Conservation (phyloP, 371 early-diverging fungal species). For the Syncephalastrum contaminatum region DNA sequence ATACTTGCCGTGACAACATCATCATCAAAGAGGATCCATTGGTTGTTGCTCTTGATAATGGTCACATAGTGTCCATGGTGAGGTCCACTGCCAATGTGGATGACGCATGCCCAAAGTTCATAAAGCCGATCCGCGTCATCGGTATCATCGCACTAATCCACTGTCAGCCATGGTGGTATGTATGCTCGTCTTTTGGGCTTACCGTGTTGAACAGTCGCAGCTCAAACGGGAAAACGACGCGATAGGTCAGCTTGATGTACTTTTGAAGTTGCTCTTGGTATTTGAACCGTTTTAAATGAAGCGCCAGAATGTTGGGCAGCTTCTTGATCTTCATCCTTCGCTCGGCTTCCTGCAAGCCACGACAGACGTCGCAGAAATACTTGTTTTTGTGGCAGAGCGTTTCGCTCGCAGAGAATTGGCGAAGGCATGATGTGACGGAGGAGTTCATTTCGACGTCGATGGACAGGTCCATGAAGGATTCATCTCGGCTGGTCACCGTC, state of each 20-base stretch:
- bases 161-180: neutral
- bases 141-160: constrained; percentile 74
- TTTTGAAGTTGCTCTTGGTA: constrained; percentile 89
- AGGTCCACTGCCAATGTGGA: constrained; percentile 96
- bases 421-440: constrained; percentile 87
- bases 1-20: constrained; percentile 78
- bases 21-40: constrained; percentile 96
- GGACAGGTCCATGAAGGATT: constrained; percentile 93
- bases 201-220: constrained; percentile 93
- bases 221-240: constrained; percentile 93
- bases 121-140: constrained; percentile 86
- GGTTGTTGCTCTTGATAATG: constrained; percentile 80
- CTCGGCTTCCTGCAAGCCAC: constrained; percentile 95
- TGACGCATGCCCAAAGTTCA: constrained; percentile 85
- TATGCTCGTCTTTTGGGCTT: constrained; percentile 13
- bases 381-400: constrained; percentile 94
- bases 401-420: constrained; percentile 94
- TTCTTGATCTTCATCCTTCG: constrained; percentile 92
- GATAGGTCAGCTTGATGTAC: constrained; percentile 91
- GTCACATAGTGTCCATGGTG: constrained; percentile 96
- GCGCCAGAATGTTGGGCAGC: constrained; percentile 90
- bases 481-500: constrained; percentile 91
- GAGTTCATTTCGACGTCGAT: constrained; percentile 95
- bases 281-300: constrained; percentile 97
- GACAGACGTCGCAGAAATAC: constrained; percentile 94